Conservation (phyloP, 768 basidiomycete species). For the Auriscalpium orientale region DNA sequence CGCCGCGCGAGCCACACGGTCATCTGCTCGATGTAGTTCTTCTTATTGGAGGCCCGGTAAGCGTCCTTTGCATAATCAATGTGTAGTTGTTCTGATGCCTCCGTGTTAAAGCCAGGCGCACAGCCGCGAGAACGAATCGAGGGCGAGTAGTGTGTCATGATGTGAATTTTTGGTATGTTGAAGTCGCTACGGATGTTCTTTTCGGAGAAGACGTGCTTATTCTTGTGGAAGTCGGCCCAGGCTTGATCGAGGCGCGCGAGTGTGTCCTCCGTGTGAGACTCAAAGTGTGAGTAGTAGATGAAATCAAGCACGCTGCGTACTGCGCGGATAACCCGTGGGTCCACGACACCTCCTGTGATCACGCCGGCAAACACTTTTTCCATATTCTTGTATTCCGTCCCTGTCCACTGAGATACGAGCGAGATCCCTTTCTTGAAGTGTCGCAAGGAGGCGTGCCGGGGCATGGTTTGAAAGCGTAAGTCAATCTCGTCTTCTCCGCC, state of each 20-base stretch:
- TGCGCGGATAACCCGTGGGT: background rate
- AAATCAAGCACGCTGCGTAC: constrained; percentile 26
- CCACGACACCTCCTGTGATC: background rate
- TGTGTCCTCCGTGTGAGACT: constrained; percentile 23
- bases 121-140: constrained; percentile 28
- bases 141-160: constrained; percentile 26
- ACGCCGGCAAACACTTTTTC: constrained; percentile 14
- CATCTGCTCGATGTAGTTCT: constrained; percentile 33
- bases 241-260: constrained; percentile 21
- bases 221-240: constrained; percentile 28
- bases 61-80: constrained; percentile 34
- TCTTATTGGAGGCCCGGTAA: constrained; percentile 27
- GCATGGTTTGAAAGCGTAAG: constrained; percentile 25
- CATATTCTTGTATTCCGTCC: constrained; percentile 33
- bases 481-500: constrained; percentile 28
- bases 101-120: constrained; percentile 33
- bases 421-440: constrained; percentile 39
- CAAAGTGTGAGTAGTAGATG: constrained; percentile 29
- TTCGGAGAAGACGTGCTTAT: constrained; percentile 30
- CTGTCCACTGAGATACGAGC: constrained; percentile 34
- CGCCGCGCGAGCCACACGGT: constrained; percentile 26
- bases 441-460: constrained; percentile 24
- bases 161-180: constrained; percentile 38
- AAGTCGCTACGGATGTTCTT: constrained; percentile 26
- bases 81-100: constrained; percentile 33